Base-by-base conservation (phyloP, 345 rosid genomes). In the Corchorus capsularis region DNA sequence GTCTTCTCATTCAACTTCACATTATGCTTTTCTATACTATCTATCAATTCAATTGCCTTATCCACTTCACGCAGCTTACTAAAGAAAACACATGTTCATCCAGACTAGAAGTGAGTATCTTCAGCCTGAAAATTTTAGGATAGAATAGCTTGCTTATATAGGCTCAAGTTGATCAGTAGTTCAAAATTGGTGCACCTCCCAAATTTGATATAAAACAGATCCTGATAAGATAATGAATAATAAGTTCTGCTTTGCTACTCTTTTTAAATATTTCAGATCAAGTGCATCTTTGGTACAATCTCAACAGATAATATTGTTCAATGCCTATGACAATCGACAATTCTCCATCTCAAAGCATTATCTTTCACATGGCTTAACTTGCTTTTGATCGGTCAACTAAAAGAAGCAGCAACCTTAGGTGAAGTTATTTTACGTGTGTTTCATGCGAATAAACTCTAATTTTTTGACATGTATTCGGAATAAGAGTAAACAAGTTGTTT, bases 41-140 rank as follows among this genome's bases (percentile, higher is more conserved):
- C 86, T 69, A 91, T 87, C 83, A 94, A 82, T 82, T 89, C 92
- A 75, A 87, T 82, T 2, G 91, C 92, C 87, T 87, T 83, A 72
- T 94, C 97, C 53, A 93, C 92, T 77, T 88, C 77, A 37, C 97
- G 93, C 87, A 85, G 80, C 79, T 90, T 93, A 78, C 92, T 86
- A 72, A 90, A 84, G 15, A 94, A 82, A 71, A 91, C 65, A n/a
- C n/a, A n/a, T n/a, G n/a, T n/a, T n/a, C n/a, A n/a, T n/a, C n/a
- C n/a, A n/a, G n/a, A n/a, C n/a, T n/a, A n/a, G n/a, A n/a, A n/a
- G n/a, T n/a, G n/a, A n/a, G n/a, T n/a, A n/a, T n/a, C n/a, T n/a
- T n/a, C n/a, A n/a, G n/a, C n/a, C n/a, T 27, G 27, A 27, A 27
- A 66, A 66, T 45, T 43, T 20, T 45, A 66, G 71, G 71, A 6